These are phyloP conservation scores for Zanthoxylum bungeanum DNA, from an alignment of 345 rosid species.

Conservation along the genomic window DNA sequence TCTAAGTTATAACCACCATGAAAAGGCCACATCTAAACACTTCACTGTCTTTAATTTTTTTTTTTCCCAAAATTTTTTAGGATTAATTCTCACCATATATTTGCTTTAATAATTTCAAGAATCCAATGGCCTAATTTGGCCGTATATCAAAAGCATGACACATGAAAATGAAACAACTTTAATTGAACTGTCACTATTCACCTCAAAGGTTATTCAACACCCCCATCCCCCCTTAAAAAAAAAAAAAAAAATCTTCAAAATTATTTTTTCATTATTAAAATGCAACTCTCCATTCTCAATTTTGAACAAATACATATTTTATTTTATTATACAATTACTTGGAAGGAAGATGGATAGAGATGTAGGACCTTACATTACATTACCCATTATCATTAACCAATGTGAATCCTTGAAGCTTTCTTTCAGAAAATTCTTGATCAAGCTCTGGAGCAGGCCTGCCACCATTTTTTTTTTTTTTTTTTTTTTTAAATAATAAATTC, in stretches of 20 bases:
- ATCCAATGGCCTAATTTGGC: not conserved
- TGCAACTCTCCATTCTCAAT: too few relatives aligned
- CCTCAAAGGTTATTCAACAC: not conserved
- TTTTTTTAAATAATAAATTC: not conserved
- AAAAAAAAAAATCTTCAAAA: too few relatives aligned
- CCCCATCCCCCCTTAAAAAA: too few relatives aligned
- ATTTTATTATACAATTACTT: too few relatives aligned
- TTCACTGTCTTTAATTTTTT: not conserved
- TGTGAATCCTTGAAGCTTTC: constrained; percentile 19
- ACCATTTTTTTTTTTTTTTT: not conserved
- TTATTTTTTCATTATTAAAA: too few relatives aligned
- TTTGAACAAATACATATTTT: too few relatives aligned
- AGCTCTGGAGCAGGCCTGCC: constrained; percentile 10
- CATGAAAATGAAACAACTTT: not conserved
- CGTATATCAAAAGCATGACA: not conserved
- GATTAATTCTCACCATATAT: not conserved
- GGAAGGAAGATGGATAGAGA: constrained; percentile 19
- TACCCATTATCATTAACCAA: constrained; percentile 12
- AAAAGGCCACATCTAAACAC: not conserved
- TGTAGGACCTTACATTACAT: constrained; percentile 22
- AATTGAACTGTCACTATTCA: not conserved
- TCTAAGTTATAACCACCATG: not conserved
- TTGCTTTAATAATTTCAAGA: not conserved
- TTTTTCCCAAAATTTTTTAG: too few relatives aligned
- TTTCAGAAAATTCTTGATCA: constrained; percentile 14